Evolutionary conservation across 108 stramenopile species (phyloP).

Genomic region (Discostella stelligeroides): DNA sequence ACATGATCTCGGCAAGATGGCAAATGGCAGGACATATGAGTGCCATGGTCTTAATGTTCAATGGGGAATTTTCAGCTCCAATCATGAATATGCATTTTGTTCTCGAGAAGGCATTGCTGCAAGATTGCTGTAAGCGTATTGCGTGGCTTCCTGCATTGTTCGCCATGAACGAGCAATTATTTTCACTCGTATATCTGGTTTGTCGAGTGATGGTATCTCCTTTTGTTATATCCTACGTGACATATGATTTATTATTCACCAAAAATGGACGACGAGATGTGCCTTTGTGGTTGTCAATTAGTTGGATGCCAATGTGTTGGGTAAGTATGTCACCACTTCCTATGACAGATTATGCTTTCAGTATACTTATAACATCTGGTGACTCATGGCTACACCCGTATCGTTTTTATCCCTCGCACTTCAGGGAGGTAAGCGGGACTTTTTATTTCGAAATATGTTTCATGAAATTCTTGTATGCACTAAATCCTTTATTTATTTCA

Average conservation of each 20-base stretch:
- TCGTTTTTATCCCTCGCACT: background rate
- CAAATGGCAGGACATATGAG: constrained; percentile 39
- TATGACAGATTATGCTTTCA: too few species aligned
- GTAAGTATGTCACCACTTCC: constrained; percentile 14
- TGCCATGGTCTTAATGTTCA: constrained; percentile 42
- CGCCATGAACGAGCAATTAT: constrained; percentile 24
- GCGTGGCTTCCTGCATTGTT: constrained; percentile 23
- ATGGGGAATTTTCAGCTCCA: constrained; percentile 40
- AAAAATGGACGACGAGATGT: constrained; percentile 29
- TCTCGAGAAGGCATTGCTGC: constrained; percentile 25
- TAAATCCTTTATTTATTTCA: background rate
- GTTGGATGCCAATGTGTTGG: constrained; percentile 42
- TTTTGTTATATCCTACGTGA: constrained; percentile 12
- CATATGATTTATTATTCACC: constrained; percentile 42
- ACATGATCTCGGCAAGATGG: constrained; percentile 37
- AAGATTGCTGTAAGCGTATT: constrained; percentile 14
- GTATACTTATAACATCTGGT: background rate
- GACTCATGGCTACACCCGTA: background rate
- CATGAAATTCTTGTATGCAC: background rate
- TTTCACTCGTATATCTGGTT: constrained; percentile 18
- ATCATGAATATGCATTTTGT: constrained; percentile 39
- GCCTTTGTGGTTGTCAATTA: constrained; percentile 33
- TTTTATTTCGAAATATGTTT: background rate
- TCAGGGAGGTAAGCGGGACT: constrained; percentile 4
- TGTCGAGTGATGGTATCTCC: constrained; percentile 36